Base-by-base conservation (phyloP, 345 rosid genomes). In the Gossypium bickii region DNA sequence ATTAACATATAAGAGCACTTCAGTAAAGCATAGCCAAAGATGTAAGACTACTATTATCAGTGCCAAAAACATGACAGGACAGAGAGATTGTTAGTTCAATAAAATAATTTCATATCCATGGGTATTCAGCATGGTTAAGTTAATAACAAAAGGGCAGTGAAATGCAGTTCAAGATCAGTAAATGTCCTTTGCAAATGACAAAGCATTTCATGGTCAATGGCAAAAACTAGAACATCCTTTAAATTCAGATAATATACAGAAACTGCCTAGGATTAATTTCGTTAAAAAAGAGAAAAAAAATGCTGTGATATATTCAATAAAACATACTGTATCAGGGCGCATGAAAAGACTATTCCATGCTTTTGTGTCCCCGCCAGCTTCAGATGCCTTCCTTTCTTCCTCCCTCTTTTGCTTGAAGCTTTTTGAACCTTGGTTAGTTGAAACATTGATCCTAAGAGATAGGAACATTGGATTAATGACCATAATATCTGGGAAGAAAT, bases 261-360 rank as follows among this genome's bases (percentile, higher is more conserved):
- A 25, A 55, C 13, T 12, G 18, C 34, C 17, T 7, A 22, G 25
- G 45, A 68, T 27, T 15, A 49, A 7, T 69, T 29, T 48, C 8
- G 2, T 20, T 13, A 7, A 15, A 43, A 13, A 2, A 38, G n/a
- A 29, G 8, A 6, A 43, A 58, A 41, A 17, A 16, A 25, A 0
- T 22, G 16, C 15, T 44, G 9, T 27, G 18, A 65, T 29, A 52
- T 73, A 9, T 25, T 73, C 6, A 16, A 73, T 43, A 77, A 70
- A 56, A 76, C 89, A 24, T 85, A 95, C 98, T 15, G 99, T 93
- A 78, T 95, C 98, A 51, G 90, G 72, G 52, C 93, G 93, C 97
- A 95, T 89, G 82, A 91, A 95, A 75, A 95, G 83, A 83, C 94
- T 90, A 84, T 93, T 95, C 99, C 99, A 93, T 72, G 97, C 88